Evolutionary conservation across 129 eudicot genomes (phyloP), one percentile per base, ranked within the genome.

Genomic region (Helianthus tuberosus): DNA sequence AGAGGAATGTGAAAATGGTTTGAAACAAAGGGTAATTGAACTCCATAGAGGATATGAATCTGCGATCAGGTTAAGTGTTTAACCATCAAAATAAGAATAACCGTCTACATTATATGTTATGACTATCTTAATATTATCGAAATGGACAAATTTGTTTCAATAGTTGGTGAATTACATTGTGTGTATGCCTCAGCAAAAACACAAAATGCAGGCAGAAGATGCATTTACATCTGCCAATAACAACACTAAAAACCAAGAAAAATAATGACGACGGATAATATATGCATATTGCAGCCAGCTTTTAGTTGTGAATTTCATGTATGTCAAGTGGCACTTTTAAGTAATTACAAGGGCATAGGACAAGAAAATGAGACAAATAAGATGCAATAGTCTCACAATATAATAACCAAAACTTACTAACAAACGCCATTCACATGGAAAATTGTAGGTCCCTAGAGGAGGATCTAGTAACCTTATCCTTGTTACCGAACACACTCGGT

Each of bases 1-100:
- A 64, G 43, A 79, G 63, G 36, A 65, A 72, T 44, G 74, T 44
- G 53, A 79, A 43, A 17, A 79, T 23, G 77, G 29, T 62, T 71
- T 78, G 77, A 32, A 55, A 67, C 62, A 49, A 23, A 48, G 51
- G 25, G 29, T 70, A 62, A 38, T 23, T 48, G 10, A 46, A 64
- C 68, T 79, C 83, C 83, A 79, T 79, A 17, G 43, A 64, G 73
- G 73, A 64, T 29, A 29, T 63, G 59, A 69, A 50, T 70, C 14
- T 61, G 46, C 38, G 69, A 68, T 44, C 49, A 8, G 12, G 35
- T 16, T 23, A 68, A 54, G 16, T 20, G 12, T 58, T 16, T 23
- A 68, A 54, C 43, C 25, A 64, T 64, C 27, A 64, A 64, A n/a
- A n/a, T 41, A 11, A 14, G 52, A 32, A 35, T 6, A 5, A 13